Conservation (phyloP, 2,329 filamentous ascomycete species). For the Periconia sp. region DNA sequence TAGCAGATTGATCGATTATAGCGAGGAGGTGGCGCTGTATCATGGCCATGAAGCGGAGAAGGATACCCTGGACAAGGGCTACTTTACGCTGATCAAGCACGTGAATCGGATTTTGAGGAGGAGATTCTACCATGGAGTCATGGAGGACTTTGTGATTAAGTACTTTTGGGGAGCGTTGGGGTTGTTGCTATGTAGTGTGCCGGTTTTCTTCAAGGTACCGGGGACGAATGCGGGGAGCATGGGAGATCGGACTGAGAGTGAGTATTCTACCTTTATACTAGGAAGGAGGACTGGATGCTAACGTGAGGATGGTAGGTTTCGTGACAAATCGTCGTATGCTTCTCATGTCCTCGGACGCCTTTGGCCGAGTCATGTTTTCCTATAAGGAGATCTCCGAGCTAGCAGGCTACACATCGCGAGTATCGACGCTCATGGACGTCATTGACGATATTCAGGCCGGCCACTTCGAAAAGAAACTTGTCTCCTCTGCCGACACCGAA, state of each 20-base stretch:
- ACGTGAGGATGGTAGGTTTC: conserved; percentile 64
- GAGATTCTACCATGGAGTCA: conserved; percentile 96
- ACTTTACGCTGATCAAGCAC: conserved; percentile 98
- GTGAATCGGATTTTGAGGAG: conserved; percentile 92
- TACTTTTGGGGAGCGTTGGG: conserved; percentile 98
- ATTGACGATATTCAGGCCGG: conserved; percentile 92
- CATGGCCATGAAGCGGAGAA: conserved; percentile 93
- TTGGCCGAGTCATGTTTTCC: conserved; percentile 90
- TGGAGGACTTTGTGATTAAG: conserved; percentile 99
- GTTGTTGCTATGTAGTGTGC: conserved; percentile 88
- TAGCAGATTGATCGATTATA: conserved; percentile 91
- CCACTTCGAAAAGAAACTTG: conserved; percentile 94
- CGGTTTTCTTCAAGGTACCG: conserved; percentile 93
- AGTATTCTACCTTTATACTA: conserved; percentile 24
- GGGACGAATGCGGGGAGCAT: conserved; percentile 63
- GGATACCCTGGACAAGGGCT: conserved; percentile 95
- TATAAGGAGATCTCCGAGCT: conserved; percentile 98
- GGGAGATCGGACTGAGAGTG: conserved; percentile 71
- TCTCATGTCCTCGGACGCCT: conserved; percentile 91
- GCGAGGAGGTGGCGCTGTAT: conserved; percentile 93
- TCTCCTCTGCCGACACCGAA: conserved; percentile 83
- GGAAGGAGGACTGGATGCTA: conserved; percentile 1
- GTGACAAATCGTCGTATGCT: conserved; percentile 94
- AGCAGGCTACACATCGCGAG: conserved; percentile 91
- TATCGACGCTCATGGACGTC: conserved; percentile 86